Percentiles rank a stretch among this genome's conserved stretches.
These are phyloP conservation scores for Bathelium albidoporum DNA, from an alignment of 495 filamentous ascomycete species.

Conservation along the genomic window DNA sequence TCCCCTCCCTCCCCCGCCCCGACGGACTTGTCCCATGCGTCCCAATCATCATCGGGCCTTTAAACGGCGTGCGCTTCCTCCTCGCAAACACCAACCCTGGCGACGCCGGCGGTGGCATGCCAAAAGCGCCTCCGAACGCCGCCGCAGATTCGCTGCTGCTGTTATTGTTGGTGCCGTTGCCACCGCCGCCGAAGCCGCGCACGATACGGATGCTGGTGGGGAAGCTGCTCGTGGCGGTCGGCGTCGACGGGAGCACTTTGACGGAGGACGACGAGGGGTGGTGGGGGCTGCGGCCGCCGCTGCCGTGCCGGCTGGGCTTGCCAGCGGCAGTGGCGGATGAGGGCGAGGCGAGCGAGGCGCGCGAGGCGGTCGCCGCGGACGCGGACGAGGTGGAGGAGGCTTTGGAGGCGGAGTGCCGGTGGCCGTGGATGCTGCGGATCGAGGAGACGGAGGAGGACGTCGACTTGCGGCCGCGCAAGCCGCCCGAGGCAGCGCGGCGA, in stretches of 20 bases:
- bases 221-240: slow-evolving; percentile 58
- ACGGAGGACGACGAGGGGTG: too few species aligned
- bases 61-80: slow-evolving; percentile 78
- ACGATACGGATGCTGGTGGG: slow-evolving; percentile 82
- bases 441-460: slow-evolving; percentile 94
- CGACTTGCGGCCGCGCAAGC: slow-evolving; percentile 83
- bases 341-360: too few species aligned
- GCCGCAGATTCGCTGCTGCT: slow-evolving; percentile 13
- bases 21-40: slow-evolving; percentile 18
- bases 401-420: slow-evolving; percentile 88
- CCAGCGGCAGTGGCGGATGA: slow-evolving; percentile 29
- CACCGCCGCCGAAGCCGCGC: slow-evolving; percentile 41
- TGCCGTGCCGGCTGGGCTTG: slow-evolving; percentile 51
- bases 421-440: slow-evolving; percentile 66
- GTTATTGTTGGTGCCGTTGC: slow-evolving; percentile 33
- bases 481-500: slow-evolving; percentile 59
- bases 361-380: slow-evolving; percentile 54
- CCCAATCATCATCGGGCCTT: slow-evolving; percentile 62
- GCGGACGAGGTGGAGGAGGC: slow-evolving; percentile 85
- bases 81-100: slow-evolving; percentile 77
- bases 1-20: slow-evolving; percentile 21
- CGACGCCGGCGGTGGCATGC: slow-evolving; percentile 30
- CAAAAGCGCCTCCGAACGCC: slow-evolving; percentile 33
- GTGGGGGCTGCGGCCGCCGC: too few species aligned
- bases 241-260: slow-evolving; percentile 89